phyloP scores from a whole-genome alignment of 768 basidiomycete species.

The Myochromella boudieri region DNA sequence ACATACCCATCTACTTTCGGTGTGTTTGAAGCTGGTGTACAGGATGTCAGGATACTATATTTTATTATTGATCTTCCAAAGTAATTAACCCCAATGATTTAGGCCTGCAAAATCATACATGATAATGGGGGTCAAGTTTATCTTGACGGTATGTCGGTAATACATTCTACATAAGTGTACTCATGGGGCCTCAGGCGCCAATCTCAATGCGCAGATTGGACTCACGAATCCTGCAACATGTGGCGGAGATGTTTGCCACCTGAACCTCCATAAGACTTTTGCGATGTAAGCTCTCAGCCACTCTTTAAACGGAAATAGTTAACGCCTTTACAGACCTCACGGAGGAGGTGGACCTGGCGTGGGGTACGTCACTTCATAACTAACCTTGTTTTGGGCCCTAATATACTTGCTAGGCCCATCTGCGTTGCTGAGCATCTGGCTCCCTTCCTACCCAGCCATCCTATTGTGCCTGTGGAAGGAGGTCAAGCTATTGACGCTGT shows the following conservation, averaged over 20 bases:
- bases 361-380: constrained; percentile 49
- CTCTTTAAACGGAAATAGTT: constrained; percentile 1
- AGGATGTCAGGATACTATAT: constrained; percentile 45
- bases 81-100: constrained; percentile 6
- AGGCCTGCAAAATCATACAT: constrained; percentile 94
- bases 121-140: constrained; percentile 97
- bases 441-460: constrained; percentile 92
- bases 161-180: not conserved
- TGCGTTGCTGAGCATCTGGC: constrained; percentile 92
- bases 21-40: constrained; percentile 92
- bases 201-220: constrained; percentile 92
- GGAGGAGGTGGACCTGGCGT: constrained; percentile 98
- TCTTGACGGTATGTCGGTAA: constrained; percentile 67
- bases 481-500: constrained; percentile 82
- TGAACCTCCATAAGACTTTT: constrained; percentile 98
- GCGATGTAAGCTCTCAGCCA: constrained; percentile 63
- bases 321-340: constrained; percentile 64
- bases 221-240: constrained; percentile 92
- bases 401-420: constrained; percentile 62
- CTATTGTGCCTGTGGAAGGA: constrained; percentile 65
- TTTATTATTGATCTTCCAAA: not conserved
- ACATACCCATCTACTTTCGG: constrained; percentile 98
- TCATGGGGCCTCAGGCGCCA: constrained; percentile 57
- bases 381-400: constrained; percentile 7
- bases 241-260: constrained; percentile 96